Evolutionary conservation across 352 stramenopile species (phyloP).

Genomic region (Phytophthora boehmeriae): DNA sequence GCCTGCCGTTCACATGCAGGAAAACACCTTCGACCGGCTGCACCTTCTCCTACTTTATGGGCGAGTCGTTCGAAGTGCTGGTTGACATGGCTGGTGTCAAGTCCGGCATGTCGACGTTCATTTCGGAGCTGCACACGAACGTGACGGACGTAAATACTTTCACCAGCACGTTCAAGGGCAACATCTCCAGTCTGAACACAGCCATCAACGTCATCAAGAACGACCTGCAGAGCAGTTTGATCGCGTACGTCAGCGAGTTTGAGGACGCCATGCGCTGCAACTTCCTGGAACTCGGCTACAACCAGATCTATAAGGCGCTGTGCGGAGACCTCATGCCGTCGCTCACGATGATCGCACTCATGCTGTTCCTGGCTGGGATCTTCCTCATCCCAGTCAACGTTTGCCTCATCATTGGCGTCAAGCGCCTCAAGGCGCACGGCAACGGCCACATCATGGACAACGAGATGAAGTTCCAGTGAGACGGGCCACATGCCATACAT

Average conservation of each 20-base stretch:
- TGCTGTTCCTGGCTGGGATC: constrained; percentile 68
- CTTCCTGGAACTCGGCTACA: constrained; percentile 57
- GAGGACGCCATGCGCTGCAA: constrained; percentile 67
- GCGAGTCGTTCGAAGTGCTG: constrained; percentile 6
- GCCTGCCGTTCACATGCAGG: constrained; percentile 18
- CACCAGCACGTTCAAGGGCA: constrained; percentile 46
- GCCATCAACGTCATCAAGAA: constrained; percentile 51
- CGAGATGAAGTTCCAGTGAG: constrained; percentile 70
- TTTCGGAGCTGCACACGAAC: constrained; percentile 36
- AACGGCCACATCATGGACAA: constrained; percentile 65
- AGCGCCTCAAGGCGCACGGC: constrained; percentile 59
- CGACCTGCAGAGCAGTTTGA: constrained; percentile 45
- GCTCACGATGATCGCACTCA: constrained; percentile 79
- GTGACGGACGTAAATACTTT: constrained; percentile 35
- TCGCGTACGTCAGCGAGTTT: constrained; percentile 64
- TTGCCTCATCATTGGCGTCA: constrained; percentile 71
- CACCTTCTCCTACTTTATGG: constrained; percentile 24
- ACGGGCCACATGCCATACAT: not conserved
- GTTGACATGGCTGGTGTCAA: constrained; percentile 20
- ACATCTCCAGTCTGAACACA: constrained; percentile 41
- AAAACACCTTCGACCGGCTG: constrained; percentile 9
- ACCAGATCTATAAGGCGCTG: constrained; percentile 52
- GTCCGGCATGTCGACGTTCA: constrained; percentile 31
- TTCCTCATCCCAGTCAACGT: constrained; percentile 74
- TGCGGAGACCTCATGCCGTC: constrained; percentile 68